Evolutionary conservation across 108 stramenopile species (phyloP), one percentile per base, ranked within the genome.

Genomic region (Aureococcus anophagefferens): DNA sequence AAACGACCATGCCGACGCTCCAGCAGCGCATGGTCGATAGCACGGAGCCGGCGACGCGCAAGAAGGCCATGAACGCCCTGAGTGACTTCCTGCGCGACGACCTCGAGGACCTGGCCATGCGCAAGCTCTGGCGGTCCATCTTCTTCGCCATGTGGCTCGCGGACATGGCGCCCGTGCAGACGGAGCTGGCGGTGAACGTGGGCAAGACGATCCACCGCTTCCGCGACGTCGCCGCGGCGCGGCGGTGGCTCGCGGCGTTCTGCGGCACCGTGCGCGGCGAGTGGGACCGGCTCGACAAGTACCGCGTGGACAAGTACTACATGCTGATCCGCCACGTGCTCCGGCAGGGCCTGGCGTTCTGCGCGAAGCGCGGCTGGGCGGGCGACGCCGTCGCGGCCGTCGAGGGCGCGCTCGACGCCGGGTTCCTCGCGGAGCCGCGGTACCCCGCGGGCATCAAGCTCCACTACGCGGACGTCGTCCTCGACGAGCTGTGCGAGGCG

Each of bases 261-360:
- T 72, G 46, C 21, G 16, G 16, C 0, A 68, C n/a, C 11, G 9
- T 74, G 18, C 0, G 5, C 9, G 11, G 13, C 14, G 73, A 74
- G 33, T 74, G 73, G 73, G 45, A n/a, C 17, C 33, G 30, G 25
- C 35, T 74, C 16, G 73, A 74, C 51, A 40, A 63, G 51, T 63
- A 74, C 35, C 29, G 73, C 30, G 25, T 74, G 5, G 35, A 74
- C 33, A 74, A 74, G 46, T 74, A 66, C 34, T 74, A 74, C 51
- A 17, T n/a, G 15, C 33, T 74, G 11, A 30, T 68, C 7, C 66
- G 73, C 18, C 30, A 35, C 32, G 3, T 74, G 11, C 13, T 67
- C 3, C 31, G 67, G 0, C 13, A 68, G 21, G 3, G 35, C 29
- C 32, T 74, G 7, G 31, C 14, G 17, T 33, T 1, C 15, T 15